phyloP scores from a whole-genome alignment of 2,329 filamentous ascomycete species.

The Neonectria ditissima region DNA sequence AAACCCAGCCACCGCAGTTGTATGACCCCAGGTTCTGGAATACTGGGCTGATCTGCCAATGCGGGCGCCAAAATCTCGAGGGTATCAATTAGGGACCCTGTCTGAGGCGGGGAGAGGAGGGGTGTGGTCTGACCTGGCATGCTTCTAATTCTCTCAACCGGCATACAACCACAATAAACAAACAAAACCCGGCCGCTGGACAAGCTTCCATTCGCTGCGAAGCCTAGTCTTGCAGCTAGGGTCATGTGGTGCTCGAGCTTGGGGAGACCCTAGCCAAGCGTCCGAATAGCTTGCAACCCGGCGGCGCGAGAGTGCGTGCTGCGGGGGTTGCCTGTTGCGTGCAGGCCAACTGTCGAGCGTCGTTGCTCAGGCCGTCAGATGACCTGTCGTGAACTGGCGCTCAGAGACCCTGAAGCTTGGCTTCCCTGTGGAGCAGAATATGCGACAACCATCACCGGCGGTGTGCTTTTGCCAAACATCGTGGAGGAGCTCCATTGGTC shows the following conservation, averaged over 20 bases:
- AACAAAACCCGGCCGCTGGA: no score
- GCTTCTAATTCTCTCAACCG: not conserved
- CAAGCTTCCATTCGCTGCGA: conserved; percentile 3
- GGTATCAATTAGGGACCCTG: conserved; percentile 2
- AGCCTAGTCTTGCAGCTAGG: not conserved
- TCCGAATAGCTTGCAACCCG: not conserved
- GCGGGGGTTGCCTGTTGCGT: conserved; percentile 26
- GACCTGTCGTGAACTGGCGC: conserved; percentile 19
- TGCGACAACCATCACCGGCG: conserved; percentile 16
- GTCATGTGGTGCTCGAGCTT: not conserved
- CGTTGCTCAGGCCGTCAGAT: conserved; percentile 17
- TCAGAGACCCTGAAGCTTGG: conserved; percentile 12
- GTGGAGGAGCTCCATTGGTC: conserved; percentile 29
- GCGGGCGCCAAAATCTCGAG: conserved; percentile 8
- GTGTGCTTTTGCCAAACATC: conserved; percentile 25
- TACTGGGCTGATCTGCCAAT: conserved; percentile 22
- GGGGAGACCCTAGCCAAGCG: not conserved
- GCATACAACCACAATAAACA: not conserved
- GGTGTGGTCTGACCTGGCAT: conserved; percentile 10
- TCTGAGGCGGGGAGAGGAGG: conserved; percentile 1
- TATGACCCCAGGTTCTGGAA: conserved; percentile 6
- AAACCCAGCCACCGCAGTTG: not conserved
- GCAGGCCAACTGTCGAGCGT: conserved; percentile 6
- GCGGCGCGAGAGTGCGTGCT: conserved; percentile 17
- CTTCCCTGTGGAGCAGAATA: conserved; percentile 7